These are phyloP conservation scores for Elaeis guineensis DNA, from an alignment of 176 grass and related monocot genomes.

Conservation along the genomic window DNA sequence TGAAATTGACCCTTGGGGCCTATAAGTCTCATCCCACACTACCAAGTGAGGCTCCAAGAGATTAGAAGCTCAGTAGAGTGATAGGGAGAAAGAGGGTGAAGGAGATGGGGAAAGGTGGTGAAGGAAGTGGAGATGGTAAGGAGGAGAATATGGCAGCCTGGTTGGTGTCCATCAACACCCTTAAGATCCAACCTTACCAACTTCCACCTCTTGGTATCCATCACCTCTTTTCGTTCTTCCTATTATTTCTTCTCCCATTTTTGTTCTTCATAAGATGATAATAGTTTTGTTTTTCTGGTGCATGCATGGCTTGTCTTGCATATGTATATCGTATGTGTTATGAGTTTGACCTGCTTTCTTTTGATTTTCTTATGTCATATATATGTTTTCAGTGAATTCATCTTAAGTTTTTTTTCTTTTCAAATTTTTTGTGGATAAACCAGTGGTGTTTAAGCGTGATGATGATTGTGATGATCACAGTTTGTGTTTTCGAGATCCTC, in stretches of 20 bases:
- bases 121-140: slow-evolving; percentile 30
- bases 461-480: no score
- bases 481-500: no score
- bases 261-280: background rate
- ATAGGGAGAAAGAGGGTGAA: background rate
- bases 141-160: slow-evolving; percentile 93
- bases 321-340: no score
- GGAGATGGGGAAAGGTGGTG: slow-evolving; percentile 71
- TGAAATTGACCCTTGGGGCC: no score
- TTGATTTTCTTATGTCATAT: background rate
- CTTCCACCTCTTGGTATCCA: slow-evolving; percentile 58
- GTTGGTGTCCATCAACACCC: slow-evolving; percentile 72
- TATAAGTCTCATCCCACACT: no score
- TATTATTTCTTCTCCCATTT: background rate
- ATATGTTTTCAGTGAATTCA: background rate
- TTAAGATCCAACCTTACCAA: slow-evolving; percentile 89
- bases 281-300: background rate
- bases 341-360: no score
- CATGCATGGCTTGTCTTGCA: background rate
- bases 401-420: background rate
- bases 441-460: no score
- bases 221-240: background rate
- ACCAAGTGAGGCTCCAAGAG: no score
- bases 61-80: no score
- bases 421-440: no score